phyloP scores from a whole-genome alignment of 1,139 yeast genomes.

The Debaryomyces fabryi region DNA sequence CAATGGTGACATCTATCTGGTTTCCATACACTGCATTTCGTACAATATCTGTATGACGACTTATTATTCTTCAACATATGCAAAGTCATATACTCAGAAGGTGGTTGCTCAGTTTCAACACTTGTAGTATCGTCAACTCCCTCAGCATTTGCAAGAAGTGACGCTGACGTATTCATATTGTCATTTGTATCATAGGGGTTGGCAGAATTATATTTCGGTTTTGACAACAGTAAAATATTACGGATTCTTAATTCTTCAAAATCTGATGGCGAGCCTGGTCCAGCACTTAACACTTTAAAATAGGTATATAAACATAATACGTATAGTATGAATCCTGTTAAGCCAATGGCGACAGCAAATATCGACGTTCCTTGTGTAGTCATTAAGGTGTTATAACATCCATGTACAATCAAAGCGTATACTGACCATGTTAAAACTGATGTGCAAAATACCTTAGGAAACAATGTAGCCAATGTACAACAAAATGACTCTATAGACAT shows the following conservation, averaged over 20 bases:
- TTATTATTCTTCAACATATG: slow-evolving; percentile 18
- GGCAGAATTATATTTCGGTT: slow-evolving; percentile 10
- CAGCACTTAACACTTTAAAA: slow-evolving; percentile 53
- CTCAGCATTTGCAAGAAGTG: slow-evolving; percentile 11
- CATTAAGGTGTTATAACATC: slow-evolving; percentile 21
- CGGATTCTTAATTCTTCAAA: slow-evolving; percentile 27
- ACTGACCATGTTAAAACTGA: slow-evolving; percentile 60
- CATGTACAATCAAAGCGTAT: slow-evolving; percentile 37
- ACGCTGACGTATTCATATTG: slow-evolving; percentile 6
- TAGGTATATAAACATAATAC: slow-evolving; percentile 45
- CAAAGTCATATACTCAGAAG: slow-evolving; percentile 19
- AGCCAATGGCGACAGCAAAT: slow-evolving; percentile 17
- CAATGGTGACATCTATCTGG: slow-evolving; percentile 97
- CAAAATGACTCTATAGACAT: slow-evolving; percentile 32
- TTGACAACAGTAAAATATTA: slow-evolving; percentile 14
- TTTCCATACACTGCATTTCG: slow-evolving; percentile 81
- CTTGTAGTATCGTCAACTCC: background rate
- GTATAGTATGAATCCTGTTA: slow-evolving; percentile 24
- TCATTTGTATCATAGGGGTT: slow-evolving; percentile 16
- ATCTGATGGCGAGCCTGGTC: slow-evolving; percentile 68
- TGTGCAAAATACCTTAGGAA: slow-evolving; percentile 64
- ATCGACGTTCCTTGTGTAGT: slow-evolving; percentile 13
- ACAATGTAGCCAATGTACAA: slow-evolving; percentile 50
- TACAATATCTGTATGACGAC: slow-evolving; percentile 33
- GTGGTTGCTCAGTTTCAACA: slow-evolving; percentile 16